Percentiles rank a stretch among this genome's conserved stretches.
Conservation (phyloP, 2,329 filamentous ascomycete species). For the Phialemoniopsis sp. region DNA sequence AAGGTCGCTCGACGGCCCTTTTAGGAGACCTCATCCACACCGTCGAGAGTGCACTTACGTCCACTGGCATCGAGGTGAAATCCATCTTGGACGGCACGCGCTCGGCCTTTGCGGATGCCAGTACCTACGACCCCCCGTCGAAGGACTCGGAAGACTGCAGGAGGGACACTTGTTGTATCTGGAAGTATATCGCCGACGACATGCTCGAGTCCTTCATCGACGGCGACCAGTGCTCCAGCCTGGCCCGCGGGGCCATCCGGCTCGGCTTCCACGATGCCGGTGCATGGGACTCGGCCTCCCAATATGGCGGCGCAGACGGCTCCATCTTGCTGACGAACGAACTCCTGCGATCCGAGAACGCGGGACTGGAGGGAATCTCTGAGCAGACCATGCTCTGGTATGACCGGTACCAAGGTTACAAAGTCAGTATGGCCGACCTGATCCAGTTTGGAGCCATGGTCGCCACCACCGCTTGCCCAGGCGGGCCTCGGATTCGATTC, state of each 20-base stretch:
- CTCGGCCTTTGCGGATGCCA: no score
- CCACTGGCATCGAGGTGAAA: no score
- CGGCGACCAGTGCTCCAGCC: conserved; percentile 27
- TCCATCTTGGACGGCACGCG: no score
- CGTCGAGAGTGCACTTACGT: no score
- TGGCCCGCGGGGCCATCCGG: conserved; percentile 38
- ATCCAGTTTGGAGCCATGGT: conserved; percentile 44
- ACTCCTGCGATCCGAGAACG: conserved; percentile 33
- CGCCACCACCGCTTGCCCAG: conserved; percentile 45
- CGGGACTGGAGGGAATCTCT: conserved; percentile 38
- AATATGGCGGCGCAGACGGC: conserved; percentile 35
- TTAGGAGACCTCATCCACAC: conserved; percentile 26
- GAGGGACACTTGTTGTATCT: conserved; percentile 26
- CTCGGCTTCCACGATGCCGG: conserved; percentile 43
- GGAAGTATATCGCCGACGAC: conserved; percentile 30
- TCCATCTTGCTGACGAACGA: conserved; percentile 35
- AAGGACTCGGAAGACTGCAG: conserved; percentile 16
- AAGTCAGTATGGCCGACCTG: conserved; percentile 47
- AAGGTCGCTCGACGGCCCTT: conserved; percentile 24
- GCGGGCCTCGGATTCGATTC: conserved; percentile 44
- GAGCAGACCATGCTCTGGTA: conserved; percentile 29
- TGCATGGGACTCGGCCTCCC: conserved; percentile 27
- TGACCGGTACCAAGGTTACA: conserved; percentile 26
- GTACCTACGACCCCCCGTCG: conserved; percentile 6
- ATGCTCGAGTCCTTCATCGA: conserved; percentile 26